These are phyloP conservation scores for Cynara cardunculus DNA, from an alignment of 129 eudicot genomes.

Conservation along the genomic window DNA sequence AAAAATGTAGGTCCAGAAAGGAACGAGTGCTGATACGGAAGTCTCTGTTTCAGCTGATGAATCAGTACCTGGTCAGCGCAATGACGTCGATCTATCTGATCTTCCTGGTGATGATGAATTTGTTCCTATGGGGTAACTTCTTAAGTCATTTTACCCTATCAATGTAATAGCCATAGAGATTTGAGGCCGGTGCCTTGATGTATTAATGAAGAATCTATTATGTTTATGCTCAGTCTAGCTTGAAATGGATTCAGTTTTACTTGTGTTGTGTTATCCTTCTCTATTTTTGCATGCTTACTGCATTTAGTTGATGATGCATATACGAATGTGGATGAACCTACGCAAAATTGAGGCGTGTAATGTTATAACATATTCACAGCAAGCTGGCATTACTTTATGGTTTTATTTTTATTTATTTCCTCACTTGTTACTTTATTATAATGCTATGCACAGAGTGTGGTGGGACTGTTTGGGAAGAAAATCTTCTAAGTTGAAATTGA, in stretches of 20 bases:
- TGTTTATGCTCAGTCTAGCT: constrained; percentile 13
- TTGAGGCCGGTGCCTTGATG: constrained; percentile 6
- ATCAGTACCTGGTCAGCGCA: constrained; percentile 15
- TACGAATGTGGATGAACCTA: background rate
- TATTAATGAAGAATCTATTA: constrained; percentile 16
- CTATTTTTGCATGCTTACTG: constrained; percentile 7
- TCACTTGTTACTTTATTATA: background rate
- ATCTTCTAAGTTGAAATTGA: background rate
- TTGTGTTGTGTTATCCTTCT: background rate
- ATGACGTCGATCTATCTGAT: constrained; percentile 39
- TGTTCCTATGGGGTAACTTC: constrained; percentile 43
- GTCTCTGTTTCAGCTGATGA: constrained; percentile 45
- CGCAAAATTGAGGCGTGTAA: background rate
- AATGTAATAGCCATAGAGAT: constrained; percentile 15
- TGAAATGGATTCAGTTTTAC: background rate
- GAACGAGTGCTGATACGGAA: constrained; percentile 43
- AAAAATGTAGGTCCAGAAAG: constrained; percentile 46
- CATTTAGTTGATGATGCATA: constrained; percentile 8
- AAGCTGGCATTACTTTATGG: background rate
- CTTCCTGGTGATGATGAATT: constrained; percentile 39
- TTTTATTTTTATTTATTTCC: background rate
- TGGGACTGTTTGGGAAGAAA: background rate
- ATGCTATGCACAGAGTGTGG: background rate
- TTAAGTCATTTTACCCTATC: background rate
- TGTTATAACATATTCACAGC: background rate